These are phyloP conservation scores for Tylopilus felleus DNA, from an alignment of 768 basidiomycete species.

Conservation along the genomic window DNA sequence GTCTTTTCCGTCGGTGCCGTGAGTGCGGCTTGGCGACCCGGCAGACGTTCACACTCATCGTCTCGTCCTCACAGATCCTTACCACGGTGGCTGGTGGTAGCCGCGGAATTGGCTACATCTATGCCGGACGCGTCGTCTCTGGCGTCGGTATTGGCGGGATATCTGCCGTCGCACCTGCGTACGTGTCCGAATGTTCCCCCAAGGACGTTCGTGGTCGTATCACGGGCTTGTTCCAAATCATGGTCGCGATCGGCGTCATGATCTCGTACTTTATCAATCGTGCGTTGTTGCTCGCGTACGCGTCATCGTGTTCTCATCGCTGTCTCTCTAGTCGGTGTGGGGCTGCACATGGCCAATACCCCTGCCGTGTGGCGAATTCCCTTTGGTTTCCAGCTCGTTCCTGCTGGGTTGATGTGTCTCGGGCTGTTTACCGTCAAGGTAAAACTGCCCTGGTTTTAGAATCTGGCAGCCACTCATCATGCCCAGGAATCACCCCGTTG, in stretches of 20 bases:
- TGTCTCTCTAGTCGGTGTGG: conserved; percentile 49
- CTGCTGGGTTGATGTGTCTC: conserved; percentile 64
- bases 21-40: conserved; percentile 26
- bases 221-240: conserved; percentile 83
- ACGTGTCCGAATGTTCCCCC: conserved; percentile 83
- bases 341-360: conserved; percentile 46
- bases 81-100: conserved; percentile 60
- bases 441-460: neutral
- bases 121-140: conserved; percentile 75
- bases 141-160: conserved; percentile 83
- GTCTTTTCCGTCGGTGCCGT: conserved; percentile 76
- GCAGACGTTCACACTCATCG: neutral
- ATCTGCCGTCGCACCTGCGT: conserved; percentile 80
- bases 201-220: conserved; percentile 85
- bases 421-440: conserved; percentile 68
- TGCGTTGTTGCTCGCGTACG: conserved; percentile 20
- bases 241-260: conserved; percentile 83
- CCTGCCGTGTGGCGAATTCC: conserved; percentile 65
- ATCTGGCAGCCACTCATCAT: conserved; percentile 10
- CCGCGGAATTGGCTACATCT: conserved; percentile 65
- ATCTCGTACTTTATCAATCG: conserved; percentile 80
- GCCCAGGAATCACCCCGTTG: conserved; percentile 70
- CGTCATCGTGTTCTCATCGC: neutral
- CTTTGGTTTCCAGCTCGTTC: conserved; percentile 73
- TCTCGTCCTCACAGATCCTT: conserved; percentile 46